Evolutionary conservation across 2,329 filamentous ascomycete genomes (phyloP).

Genomic region (Trichoderma polysporum): DNA sequence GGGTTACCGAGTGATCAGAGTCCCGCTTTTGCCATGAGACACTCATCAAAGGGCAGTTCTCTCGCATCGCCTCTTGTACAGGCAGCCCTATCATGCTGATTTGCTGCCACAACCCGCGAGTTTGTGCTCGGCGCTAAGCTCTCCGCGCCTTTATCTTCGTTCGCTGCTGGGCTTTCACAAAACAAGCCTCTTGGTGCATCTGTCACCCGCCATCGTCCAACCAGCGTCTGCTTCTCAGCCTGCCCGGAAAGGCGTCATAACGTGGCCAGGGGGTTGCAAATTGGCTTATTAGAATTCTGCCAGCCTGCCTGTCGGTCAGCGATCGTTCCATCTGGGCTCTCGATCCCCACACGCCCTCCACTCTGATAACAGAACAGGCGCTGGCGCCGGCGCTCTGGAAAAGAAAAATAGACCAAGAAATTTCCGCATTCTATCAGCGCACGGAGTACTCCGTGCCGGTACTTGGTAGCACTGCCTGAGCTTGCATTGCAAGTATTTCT

Average conservation of each 20-base stretch:
- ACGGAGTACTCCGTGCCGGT: not conserved
- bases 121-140: not conserved
- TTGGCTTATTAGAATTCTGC: conserved; percentile 12
- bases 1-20: conserved; percentile 20
- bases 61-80: not conserved
- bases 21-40: conserved; percentile 20
- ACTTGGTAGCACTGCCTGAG: too few species aligned
- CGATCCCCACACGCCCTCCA: conserved; percentile 15
- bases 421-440: not conserved
- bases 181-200: not conserved
- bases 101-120: not conserved
- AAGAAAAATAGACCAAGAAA: not conserved
- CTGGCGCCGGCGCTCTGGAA: not conserved
- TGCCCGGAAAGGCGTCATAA: conserved; percentile 16
- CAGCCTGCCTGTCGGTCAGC: conserved; percentile 18
- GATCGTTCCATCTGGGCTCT: conserved; percentile 6
- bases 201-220: conserved; percentile 1
- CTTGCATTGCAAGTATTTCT: not conserved
- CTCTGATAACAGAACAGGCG: conserved; percentile 4
- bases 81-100: not conserved
- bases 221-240: not conserved
- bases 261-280: conserved; percentile 16
- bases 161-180: not conserved
- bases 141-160: not conserved
- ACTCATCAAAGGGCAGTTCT: conserved; percentile 13